Conservation (phyloP, 352 stramenopile genomes). For the Pseudoperonospora humuli region DNA sequence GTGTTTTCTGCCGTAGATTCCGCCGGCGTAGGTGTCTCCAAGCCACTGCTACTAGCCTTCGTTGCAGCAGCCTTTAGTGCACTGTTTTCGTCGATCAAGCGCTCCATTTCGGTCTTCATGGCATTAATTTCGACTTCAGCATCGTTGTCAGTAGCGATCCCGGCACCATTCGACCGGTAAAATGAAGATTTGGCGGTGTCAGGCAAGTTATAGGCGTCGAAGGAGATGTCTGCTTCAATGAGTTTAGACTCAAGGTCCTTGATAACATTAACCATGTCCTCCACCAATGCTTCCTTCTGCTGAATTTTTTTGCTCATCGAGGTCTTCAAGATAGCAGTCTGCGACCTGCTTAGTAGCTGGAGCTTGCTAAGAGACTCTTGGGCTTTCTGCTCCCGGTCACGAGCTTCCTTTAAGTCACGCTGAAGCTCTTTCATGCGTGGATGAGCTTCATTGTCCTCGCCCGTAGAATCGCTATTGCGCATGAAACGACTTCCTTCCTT, state of each 20-base stretch:
- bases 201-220: slow-evolving; percentile 39
- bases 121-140: slow-evolving; percentile 48
- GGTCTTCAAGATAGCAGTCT: slow-evolving; percentile 78
- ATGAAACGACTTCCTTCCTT: slow-evolving; percentile 1
- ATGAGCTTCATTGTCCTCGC: slow-evolving; percentile 17
- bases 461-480: background rate
- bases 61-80: slow-evolving; percentile 22
- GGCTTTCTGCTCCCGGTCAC: slow-evolving; percentile 58
- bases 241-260: slow-evolving; percentile 60
- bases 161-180: slow-evolving; percentile 24
- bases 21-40: too few species aligned
- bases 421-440: slow-evolving; percentile 51
- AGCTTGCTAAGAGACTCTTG: slow-evolving; percentile 78
- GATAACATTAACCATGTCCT: slow-evolving; percentile 58
- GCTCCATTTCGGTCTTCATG: slow-evolving; percentile 71
- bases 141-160: slow-evolving; percentile 27
- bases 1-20: too few species aligned
- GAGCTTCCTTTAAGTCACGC: slow-evolving; percentile 44
- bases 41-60: slow-evolving; percentile 6
- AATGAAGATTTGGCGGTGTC: slow-evolving; percentile 8
- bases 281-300: slow-evolving; percentile 49
- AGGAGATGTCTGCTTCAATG: slow-evolving; percentile 31
- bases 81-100: slow-evolving; percentile 64
- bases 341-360: slow-evolving; percentile 77
- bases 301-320: slow-evolving; percentile 78